These are phyloP conservation scores for Aechmea fasciata DNA, from an alignment of 176 grass and related monocot genomes.

Conservation along the genomic window DNA sequence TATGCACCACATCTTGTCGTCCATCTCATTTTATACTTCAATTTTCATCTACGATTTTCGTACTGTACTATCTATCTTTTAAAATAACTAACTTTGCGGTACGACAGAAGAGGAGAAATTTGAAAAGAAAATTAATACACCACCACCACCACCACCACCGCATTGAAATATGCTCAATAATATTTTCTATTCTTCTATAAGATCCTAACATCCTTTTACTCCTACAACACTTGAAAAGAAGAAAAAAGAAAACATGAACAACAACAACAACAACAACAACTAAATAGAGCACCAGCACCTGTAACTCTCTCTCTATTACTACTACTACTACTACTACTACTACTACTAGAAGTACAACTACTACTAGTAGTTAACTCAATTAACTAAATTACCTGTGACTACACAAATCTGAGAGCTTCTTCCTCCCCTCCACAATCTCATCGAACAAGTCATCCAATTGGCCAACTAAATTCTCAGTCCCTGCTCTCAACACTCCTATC, in stretches of 20 bases:
- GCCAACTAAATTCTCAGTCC: slow-evolving; percentile 74
- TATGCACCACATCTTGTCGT: too few relatives aligned
- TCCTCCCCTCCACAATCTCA: slow-evolving; percentile 97
- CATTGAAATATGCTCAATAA: not conserved
- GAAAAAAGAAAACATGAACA: not conserved
- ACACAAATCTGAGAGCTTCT: slow-evolving; percentile 92
- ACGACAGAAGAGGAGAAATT: too few relatives aligned
- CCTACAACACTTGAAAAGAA: not conserved
- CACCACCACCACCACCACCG: too few relatives aligned
- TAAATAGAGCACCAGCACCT: not conserved
- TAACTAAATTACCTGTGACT: slow-evolving; percentile 55
- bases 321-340: not conserved
- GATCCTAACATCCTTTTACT: not conserved
- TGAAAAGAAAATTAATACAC: too few relatives aligned
- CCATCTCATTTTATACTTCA: too few relatives aligned
- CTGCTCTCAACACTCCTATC: slow-evolving; percentile 62
- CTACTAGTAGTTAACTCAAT: not conserved
- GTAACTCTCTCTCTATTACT: not conserved
- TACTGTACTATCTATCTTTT: too few relatives aligned
- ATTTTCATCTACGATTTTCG: too few relatives aligned
- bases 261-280: not conserved
- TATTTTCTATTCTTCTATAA: not conserved
- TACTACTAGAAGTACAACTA: not conserved
- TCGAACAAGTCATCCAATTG: slow-evolving; percentile 97
- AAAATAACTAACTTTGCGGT: too few relatives aligned